Evolutionary conservation across 116 monocot species (phyloP), one percentile per base, ranked within the genome.

Genomic region (Thalassia testudinum): DNA sequence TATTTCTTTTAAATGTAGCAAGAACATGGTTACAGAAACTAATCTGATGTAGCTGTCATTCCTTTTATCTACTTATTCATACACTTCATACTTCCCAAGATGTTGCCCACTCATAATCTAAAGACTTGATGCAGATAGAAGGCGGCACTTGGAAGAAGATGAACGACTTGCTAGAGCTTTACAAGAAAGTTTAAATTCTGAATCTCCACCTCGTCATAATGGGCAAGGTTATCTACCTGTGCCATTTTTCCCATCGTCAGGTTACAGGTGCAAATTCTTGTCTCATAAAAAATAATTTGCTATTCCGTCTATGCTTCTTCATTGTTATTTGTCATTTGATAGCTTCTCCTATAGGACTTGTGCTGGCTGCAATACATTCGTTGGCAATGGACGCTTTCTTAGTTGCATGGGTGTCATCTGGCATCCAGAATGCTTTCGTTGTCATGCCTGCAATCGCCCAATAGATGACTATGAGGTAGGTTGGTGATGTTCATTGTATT

Each of bases 351-450:
- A 42, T 57, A 97, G 89, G 74, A 64, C 72, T 60, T 97, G 89
- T 65, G 77, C 78, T 53, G 97, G 89, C 30, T 89, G 97, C 72
- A 67, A 79, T 24, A 55, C 6, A 16, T 65, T 66, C 63, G 77
- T 97, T 17, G 75, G 68, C 38, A 53, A 78, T 66, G 95, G 81
- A 22, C 78, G 79, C 12, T 95, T 65, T 64, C 72, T 95, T 16
- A 95, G 77, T 50, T 84, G 79, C 61, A 79, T 84, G 75, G 81
- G 70, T 60, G 63, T 73, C 52, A 25, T 85, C 58, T 85, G 95
- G 95, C 95, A 87, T 42, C 95, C 81, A 34, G 78, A 79, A 14
- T 95, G 95, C 54, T 79, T 95, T 27, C 45, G 73, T 17, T 88
- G 95, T 58, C 67, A 77, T 85, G 76, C 78, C 23, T 93, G 93